Conservation (phyloP, 2,329 filamentous ascomycete species). For the Neocatenulostroma microsporum region DNA sequence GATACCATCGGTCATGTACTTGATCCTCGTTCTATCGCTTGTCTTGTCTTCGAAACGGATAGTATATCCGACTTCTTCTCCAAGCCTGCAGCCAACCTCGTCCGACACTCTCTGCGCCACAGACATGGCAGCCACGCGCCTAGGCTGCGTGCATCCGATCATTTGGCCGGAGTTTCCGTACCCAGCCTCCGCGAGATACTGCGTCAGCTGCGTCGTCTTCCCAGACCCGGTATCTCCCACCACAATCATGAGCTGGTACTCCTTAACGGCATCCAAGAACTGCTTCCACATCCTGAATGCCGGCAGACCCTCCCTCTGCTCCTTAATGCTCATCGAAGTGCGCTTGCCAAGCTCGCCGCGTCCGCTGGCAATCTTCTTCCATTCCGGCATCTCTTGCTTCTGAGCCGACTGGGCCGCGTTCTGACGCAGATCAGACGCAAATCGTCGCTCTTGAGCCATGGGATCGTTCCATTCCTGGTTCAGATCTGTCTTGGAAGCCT, state of each 20-base stretch:
- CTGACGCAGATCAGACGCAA: constrained; percentile 76
- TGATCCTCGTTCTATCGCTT: constrained; percentile 80
- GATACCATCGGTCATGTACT: constrained; percentile 99
- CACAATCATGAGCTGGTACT: constrained; percentile 89
- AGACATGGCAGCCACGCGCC: constrained; percentile 94
- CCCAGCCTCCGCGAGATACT: constrained; percentile 87
- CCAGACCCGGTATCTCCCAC: constrained; percentile 96
- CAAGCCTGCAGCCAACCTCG: constrained; percentile 85
- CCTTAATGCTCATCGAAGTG: constrained; percentile 85
- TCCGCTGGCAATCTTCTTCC: constrained; percentile 70
- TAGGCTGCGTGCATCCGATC: constrained; percentile 93
- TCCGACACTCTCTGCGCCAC: constrained; percentile 95
- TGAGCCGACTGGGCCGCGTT: constrained; percentile 44
- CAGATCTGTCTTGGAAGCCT: constrained; percentile 70
- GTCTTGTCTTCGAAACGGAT: constrained; percentile 97
- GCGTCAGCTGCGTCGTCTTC: constrained; percentile 93
- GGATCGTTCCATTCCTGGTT: constrained; percentile 93
- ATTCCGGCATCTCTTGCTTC: constrained; percentile 71
- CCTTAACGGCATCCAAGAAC: constrained; percentile 74
- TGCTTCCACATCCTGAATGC: constrained; percentile 83
- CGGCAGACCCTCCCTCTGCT: constrained; percentile 82
- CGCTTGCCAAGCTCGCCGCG: constrained; percentile 80
- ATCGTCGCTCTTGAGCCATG: constrained; percentile 83
- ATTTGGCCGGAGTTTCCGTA: constrained; percentile 72
- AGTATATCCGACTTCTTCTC: constrained; percentile 90